These are phyloP conservation scores for Hirsutella rhossiliensis DNA, from an alignment of 2,329 filamentous ascomycete genomes.

Conservation along the genomic window DNA sequence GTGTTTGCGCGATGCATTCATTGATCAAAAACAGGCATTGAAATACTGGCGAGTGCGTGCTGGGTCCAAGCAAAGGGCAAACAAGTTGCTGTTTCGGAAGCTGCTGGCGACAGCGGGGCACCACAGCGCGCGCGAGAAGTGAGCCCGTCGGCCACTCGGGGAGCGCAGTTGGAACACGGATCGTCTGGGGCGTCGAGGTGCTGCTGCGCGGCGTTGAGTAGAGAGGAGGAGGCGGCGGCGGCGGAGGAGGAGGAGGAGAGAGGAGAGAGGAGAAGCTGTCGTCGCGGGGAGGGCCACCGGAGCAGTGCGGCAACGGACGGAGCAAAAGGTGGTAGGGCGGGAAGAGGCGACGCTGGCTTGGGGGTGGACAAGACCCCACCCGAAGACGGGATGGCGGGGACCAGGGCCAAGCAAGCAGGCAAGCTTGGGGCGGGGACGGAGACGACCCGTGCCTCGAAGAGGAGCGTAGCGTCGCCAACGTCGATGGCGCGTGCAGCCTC, in stretches of 20 bases:
- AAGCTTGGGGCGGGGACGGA: slow-evolving; percentile 13
- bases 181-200: no score
- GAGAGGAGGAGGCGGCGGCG: no score
- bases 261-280: slow-evolving; percentile 1
- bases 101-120: no score
- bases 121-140: no score
- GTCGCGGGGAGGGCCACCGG: slow-evolving; percentile 1
- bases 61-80: no score
- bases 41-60: no score
- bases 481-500: slow-evolving; percentile 3
- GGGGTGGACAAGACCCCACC: slow-evolving; percentile 7
- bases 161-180: no score
- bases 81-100: no score
- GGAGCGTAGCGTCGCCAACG: slow-evolving; percentile 1
- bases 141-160: no score
- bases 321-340: neutral
- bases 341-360: neutral
- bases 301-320: neutral
- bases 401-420: slow-evolving; percentile 12
- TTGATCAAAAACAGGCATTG: no score
- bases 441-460: slow-evolving; percentile 4
- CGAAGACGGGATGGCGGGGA: slow-evolving; percentile 8
- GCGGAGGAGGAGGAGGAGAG: neutral
- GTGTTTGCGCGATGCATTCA: no score
- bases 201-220: no score